Percentiles rank a stretch among this genome's conserved stretches.
These are phyloP conservation scores for Thymus mandschuricus DNA, from an alignment of 257 asterid genomes.

Conservation along the genomic window DNA sequence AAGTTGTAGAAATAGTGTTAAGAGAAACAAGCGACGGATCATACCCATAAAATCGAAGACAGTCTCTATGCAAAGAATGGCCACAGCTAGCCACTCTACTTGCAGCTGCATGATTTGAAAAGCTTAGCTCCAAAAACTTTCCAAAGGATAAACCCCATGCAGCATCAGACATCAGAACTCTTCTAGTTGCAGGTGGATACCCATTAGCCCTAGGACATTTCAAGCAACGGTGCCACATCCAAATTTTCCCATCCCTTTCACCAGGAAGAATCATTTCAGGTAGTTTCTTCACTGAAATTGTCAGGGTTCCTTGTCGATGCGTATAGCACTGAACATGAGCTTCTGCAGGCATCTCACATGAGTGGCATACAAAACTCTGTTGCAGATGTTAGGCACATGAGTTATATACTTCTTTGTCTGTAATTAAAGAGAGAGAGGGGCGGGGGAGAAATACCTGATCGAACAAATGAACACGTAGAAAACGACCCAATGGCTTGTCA, in stretches of 20 bases:
- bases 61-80: constrained; percentile 93
- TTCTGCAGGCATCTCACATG: constrained; percentile 94
- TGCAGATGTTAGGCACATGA: constrained; percentile 33
- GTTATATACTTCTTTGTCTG: constrained; percentile 14
- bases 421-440: constrained; percentile 29
- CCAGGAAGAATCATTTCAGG: constrained; percentile 80
- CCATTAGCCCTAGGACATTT: constrained; percentile 86
- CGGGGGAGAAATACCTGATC: constrained; percentile 67
- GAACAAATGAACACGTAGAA: constrained; percentile 84
- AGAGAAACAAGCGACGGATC: constrained; percentile 31
- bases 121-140: constrained; percentile 96
- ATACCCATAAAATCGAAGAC: constrained; percentile 98
- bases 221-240: constrained; percentile 99
- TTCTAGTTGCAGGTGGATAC: constrained; percentile 91
- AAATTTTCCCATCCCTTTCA: constrained; percentile 84
- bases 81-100: constrained; percentile 99
- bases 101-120: constrained; percentile 98
- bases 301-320: constrained; percentile 93
- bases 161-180: constrained; percentile 98
- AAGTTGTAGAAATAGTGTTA: not conserved
- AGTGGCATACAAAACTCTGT: constrained; percentile 79
- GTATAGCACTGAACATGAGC: constrained; percentile 97
- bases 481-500: constrained; percentile 96
- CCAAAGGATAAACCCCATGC: constrained; percentile 99
- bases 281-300: constrained; percentile 89